A percentile compares a stretch with the other conserved stretches of the same genome.
Conservation (phyloP, 2,329 filamentous ascomycete genomes). For the Colletotrichum tanaceti region DNA sequence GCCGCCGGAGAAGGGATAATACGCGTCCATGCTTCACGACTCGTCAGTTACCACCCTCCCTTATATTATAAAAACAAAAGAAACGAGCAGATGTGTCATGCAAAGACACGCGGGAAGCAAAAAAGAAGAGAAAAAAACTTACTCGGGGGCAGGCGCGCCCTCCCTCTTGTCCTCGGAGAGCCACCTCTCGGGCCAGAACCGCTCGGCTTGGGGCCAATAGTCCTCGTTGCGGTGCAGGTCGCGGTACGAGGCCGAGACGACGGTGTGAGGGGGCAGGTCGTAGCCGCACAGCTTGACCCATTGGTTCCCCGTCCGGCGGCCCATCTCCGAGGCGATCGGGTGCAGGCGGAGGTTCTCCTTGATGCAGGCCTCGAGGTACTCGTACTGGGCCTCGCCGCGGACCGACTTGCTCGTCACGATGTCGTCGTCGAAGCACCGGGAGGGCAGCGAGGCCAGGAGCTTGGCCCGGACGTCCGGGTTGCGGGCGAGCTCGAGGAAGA, state of each 20-base stretch:
- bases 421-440: conserved; percentile 20
- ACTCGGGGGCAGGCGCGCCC: conserved; percentile 31
- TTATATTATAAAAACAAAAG: no score
- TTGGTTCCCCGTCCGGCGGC: conserved; percentile 34
- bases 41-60: background rate
- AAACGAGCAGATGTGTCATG: no score
- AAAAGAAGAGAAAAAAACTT: background rate
- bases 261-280: conserved; percentile 36
- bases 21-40: conserved; percentile 31
- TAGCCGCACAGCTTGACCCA: conserved; percentile 37
- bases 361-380: conserved; percentile 79
- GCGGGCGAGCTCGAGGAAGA: conserved; percentile 46
- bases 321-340: conserved; percentile 54
- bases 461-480: conserved; percentile 42
- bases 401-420: conserved; percentile 35
- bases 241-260: conserved; percentile 37
- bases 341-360: conserved; percentile 83
- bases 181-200: conserved; percentile 38
- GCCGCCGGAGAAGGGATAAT: conserved; percentile 41
- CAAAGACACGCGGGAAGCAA: no score
- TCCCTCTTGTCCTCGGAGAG: conserved; percentile 30
- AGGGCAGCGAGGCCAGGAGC: conserved; percentile 34
- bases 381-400: conserved; percentile 23
- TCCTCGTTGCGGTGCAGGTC: conserved; percentile 37
- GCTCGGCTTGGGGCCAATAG: conserved; percentile 32